These are phyloP conservation scores for Naganishia sp. DNA, from an alignment of 1,284 basidiomycete genomes.

Conservation along the genomic window DNA sequence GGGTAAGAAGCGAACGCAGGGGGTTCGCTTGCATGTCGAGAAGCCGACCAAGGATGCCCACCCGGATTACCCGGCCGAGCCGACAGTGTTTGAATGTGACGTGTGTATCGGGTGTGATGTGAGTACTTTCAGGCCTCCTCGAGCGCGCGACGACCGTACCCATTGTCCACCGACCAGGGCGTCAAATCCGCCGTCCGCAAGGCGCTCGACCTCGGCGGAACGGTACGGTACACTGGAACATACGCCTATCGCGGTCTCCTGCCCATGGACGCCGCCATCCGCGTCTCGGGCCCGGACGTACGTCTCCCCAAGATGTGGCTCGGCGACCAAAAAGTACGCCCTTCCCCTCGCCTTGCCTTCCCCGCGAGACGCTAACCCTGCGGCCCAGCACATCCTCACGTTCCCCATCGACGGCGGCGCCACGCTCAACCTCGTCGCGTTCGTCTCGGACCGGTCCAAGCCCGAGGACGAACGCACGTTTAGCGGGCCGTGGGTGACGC, in stretches of 20 bases:
- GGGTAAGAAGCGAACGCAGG: slow-evolving; percentile 6
- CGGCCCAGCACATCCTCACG: slow-evolving; percentile 58
- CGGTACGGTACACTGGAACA: slow-evolving; percentile 40
- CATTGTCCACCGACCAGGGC: slow-evolving; percentile 35
- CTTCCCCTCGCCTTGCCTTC: no score
- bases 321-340: slow-evolving; percentile 28
- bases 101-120: slow-evolving; percentile 26
- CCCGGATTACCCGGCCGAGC: slow-evolving; percentile 21
- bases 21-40: slow-evolving; percentile 20
- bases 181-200: slow-evolving; percentile 40
- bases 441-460: slow-evolving; percentile 55
- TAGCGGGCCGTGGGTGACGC: slow-evolving; percentile 58
- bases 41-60: slow-evolving; percentile 20
- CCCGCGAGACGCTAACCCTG: neutral
- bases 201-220: slow-evolving; percentile 33
- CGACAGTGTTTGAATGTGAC: slow-evolving; percentile 24
- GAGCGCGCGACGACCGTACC: slow-evolving; percentile 32
- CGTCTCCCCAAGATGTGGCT: slow-evolving; percentile 30
- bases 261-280: slow-evolving; percentile 38
- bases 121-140: slow-evolving; percentile 33
- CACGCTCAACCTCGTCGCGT: slow-evolving; percentile 59
- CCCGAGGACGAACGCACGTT: slow-evolving; percentile 53
- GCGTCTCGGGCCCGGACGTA: slow-evolving; percentile 17
- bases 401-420: slow-evolving; percentile 58
- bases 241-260: slow-evolving; percentile 39